Percentiles rank a stretch among this genome's conserved stretches.
phyloP scores from a whole-genome alignment of 495 filamentous ascomycete species.

The Penicillium soppii region DNA sequence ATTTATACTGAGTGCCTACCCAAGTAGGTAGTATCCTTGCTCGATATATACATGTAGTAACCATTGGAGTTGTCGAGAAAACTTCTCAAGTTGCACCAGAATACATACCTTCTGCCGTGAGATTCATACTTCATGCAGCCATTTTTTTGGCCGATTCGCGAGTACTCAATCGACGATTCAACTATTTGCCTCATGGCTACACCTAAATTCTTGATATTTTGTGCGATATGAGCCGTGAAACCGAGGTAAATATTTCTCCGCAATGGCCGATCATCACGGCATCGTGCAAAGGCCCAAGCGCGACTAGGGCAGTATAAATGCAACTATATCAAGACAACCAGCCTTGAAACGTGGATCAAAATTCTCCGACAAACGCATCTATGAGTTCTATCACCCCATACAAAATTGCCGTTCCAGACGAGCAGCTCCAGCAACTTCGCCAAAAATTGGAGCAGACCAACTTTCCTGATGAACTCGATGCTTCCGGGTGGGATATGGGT shows the following conservation, averaged over 20 bases:
- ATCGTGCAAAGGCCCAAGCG: background rate
- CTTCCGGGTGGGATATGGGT: conserved; percentile 47
- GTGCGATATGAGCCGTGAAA: background rate
- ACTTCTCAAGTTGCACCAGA: no score
- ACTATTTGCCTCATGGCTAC: no score
- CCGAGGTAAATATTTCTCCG: conserved; percentile 1
- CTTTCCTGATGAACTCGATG: conserved; percentile 49
- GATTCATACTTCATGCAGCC: background rate
- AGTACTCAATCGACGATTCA: background rate
- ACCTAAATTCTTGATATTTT: no score
- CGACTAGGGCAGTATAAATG: background rate
- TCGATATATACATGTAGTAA: no score
- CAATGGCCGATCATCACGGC: background rate
- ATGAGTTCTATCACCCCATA: conserved; percentile 26
- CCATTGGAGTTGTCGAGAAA: no score
- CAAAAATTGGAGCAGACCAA: conserved; percentile 40
- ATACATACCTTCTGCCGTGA: no score
- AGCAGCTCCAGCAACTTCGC: conserved; percentile 35
- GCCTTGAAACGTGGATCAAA: background rate
- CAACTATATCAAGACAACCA: background rate
- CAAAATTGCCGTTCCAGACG: conserved; percentile 42
- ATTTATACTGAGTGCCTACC: no score
- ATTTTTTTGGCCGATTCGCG: background rate
- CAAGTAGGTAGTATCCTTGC: no score
- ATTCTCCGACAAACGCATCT: background rate